Conservation (phyloP, 352 stramenopile genomes). For the Nannochloropsis limnetica region DNA sequence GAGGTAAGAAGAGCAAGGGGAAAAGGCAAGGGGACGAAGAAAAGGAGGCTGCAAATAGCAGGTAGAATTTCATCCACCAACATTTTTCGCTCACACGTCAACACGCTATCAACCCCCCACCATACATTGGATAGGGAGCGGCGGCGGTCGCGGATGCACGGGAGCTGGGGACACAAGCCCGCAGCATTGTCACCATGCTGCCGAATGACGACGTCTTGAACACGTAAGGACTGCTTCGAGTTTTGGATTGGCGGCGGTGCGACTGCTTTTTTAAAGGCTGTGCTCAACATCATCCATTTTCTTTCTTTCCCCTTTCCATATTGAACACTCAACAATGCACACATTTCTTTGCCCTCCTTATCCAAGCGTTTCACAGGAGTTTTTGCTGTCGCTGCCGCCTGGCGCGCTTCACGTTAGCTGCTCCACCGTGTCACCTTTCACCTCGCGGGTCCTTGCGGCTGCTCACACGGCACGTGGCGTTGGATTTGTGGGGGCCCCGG, state of each 20-base stretch:
- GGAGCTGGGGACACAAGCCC: not conserved
- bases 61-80: not conserved
- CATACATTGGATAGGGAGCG: not conserved
- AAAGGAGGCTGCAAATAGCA: not conserved
- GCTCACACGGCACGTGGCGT: constrained; percentile 51
- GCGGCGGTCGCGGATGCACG: not conserved
- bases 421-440: constrained; percentile 64
- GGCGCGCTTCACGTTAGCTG: constrained; percentile 61
- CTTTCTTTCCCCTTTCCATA: not conserved
- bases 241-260: constrained; percentile 46
- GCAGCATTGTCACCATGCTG: constrained; percentile 59
- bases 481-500: constrained; percentile 60
- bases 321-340: not conserved
- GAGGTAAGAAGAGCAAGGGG: not conserved
- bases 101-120: not conserved
- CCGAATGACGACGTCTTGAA: constrained; percentile 62
- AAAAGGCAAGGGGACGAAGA: not conserved
- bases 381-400: constrained; percentile 54
- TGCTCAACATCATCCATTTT: constrained; percentile 3
- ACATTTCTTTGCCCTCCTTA: not conserved
- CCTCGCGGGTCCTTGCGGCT: constrained; percentile 54
- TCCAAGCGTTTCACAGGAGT: constrained; percentile 29
- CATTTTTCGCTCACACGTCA: not conserved
- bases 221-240: constrained; percentile 50
- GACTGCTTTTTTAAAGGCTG: too few species aligned